phyloP scores from a whole-genome alignment of 345 rosid genomes.

The Luvunga scandens region DNA sequence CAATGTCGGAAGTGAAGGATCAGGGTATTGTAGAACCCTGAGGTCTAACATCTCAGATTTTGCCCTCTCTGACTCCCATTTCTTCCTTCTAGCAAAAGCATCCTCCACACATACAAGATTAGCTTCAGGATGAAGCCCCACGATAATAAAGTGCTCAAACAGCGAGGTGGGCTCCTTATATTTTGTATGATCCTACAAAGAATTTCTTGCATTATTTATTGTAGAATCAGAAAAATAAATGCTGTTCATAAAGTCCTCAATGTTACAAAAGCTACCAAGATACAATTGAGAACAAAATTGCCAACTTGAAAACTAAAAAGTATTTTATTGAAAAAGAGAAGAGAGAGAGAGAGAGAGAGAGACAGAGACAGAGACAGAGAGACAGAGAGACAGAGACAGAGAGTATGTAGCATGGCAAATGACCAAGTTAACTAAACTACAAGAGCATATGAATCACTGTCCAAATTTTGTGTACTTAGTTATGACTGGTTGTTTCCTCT shows the following conservation, averaged over 20 bases:
- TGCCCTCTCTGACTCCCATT: slow-evolving; percentile 69
- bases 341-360: neutral
- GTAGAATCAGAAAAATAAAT: neutral
- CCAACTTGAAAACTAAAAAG: neutral
- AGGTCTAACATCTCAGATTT: slow-evolving; percentile 54
- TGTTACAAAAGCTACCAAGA: neutral
- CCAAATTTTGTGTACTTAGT: neutral
- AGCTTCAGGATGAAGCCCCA: slow-evolving; percentile 83
- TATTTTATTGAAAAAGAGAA: neutral
- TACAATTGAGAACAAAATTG: neutral
- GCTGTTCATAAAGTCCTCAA: neutral
- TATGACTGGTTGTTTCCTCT: neutral
- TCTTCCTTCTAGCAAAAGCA: slow-evolving; percentile 76
- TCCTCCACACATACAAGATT: slow-evolving; percentile 77
- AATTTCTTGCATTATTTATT: slow-evolving; percentile 18
- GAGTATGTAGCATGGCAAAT: neutral
- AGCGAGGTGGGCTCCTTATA: slow-evolving; percentile 71
- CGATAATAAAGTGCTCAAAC: slow-evolving; percentile 85
- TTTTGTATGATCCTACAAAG: slow-evolving; percentile 62
- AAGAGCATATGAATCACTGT: neutral
- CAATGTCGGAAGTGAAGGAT: slow-evolving; percentile 69
- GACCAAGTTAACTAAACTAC: neutral
- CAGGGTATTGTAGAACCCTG: slow-evolving; percentile 47
- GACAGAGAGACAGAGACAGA: neutral
- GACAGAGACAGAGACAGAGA: neutral